These are phyloP conservation scores for Escovopsis sp. DNA, from an alignment of 2,329 filamentous ascomycete species.

Conservation along the genomic window DNA sequence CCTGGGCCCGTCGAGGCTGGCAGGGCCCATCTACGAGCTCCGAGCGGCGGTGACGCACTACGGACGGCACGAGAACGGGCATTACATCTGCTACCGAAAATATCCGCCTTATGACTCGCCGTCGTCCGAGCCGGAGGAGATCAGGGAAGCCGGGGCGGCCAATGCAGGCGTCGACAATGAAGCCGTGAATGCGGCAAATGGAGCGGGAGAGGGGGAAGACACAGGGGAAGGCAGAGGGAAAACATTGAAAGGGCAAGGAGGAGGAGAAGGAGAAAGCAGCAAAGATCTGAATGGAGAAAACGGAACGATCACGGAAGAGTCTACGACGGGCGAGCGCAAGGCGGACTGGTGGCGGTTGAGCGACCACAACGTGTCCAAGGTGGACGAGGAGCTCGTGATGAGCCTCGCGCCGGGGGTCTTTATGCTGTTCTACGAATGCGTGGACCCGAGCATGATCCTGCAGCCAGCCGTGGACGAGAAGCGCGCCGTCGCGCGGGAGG, in stretches of 20 bases:
- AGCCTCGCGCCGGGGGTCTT: constrained; percentile 65
- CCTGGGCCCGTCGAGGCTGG: constrained; percentile 32
- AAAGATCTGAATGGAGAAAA: not conserved
- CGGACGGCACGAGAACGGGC: constrained; percentile 84
- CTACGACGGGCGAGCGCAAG: constrained; percentile 10
- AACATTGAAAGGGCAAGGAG: no score
- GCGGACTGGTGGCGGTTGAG: constrained; percentile 81
- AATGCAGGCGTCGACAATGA: constrained; percentile 2
- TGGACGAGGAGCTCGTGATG: constrained; percentile 59
- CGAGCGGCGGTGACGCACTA: constrained; percentile 79
- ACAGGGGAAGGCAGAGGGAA: not conserved
- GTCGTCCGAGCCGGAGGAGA: not conserved
- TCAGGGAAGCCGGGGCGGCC: not conserved
- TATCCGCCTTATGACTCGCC: constrained; percentile 29
- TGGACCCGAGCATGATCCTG: constrained; percentile 38
- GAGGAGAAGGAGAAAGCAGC: not conserved
- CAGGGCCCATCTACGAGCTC: constrained; percentile 56
- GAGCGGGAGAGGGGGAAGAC: not conserved
- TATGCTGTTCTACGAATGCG: constrained; percentile 90
- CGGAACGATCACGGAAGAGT: constrained; percentile 2
- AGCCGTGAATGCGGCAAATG: not conserved
- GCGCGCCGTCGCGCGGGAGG: not conserved
- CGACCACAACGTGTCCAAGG: constrained; percentile 67
- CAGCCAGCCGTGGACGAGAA: constrained; percentile 13
- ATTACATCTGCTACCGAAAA: constrained; percentile 84